phyloP scores from a whole-genome alignment of 1,284 basidiomycete genomes.

The Vanrija humicola region DNA sequence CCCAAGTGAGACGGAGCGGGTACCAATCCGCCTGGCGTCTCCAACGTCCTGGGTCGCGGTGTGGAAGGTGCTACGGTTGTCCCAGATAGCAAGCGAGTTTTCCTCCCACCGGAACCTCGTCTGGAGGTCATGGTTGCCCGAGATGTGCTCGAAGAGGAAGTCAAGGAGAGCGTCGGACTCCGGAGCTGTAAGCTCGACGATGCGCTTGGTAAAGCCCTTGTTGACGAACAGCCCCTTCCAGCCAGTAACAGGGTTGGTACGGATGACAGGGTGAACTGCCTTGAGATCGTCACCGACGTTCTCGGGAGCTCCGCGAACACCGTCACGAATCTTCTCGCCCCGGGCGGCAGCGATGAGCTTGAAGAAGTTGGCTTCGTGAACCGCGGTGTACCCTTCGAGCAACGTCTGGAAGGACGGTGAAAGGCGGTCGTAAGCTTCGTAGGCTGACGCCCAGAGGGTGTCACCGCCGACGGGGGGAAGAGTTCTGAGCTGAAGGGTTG shows the following conservation, averaged over 20 bases:
- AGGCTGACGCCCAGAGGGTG: slow-evolving; percentile 51
- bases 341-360: slow-evolving; percentile 34
- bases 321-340: not conserved
- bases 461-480: slow-evolving; percentile 52
- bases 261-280: slow-evolving; percentile 58
- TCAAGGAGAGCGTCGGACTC: slow-evolving; percentile 51
- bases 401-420: slow-evolving; percentile 30
- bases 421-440: slow-evolving; percentile 51
- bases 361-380: slow-evolving; percentile 58
- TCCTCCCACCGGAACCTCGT: slow-evolving; percentile 53
- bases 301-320: slow-evolving; percentile 56
- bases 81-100: slow-evolving; percentile 43
- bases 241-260: slow-evolving; percentile 58
- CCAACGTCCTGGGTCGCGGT: slow-evolving; percentile 29
- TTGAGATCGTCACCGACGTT: slow-evolving; percentile 59
- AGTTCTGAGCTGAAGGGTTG: slow-evolving; percentile 49
- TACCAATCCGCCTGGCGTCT: slow-evolving; percentile 43
- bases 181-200: slow-evolving; percentile 58
- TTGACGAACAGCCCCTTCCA: slow-evolving; percentile 74
- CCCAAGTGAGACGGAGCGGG: slow-evolving; percentile 61
- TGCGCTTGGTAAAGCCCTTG: slow-evolving; percentile 59
- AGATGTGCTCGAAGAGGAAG: slow-evolving; percentile 35
- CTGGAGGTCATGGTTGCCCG: slow-evolving; percentile 62
- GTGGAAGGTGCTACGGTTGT: slow-evolving; percentile 16
- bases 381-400: slow-evolving; percentile 52